Evolutionary conservation across 768 basidiomycete species (phyloP), one percentile per base, ranked within the genome.

Genomic region (Lentinula sp.): DNA sequence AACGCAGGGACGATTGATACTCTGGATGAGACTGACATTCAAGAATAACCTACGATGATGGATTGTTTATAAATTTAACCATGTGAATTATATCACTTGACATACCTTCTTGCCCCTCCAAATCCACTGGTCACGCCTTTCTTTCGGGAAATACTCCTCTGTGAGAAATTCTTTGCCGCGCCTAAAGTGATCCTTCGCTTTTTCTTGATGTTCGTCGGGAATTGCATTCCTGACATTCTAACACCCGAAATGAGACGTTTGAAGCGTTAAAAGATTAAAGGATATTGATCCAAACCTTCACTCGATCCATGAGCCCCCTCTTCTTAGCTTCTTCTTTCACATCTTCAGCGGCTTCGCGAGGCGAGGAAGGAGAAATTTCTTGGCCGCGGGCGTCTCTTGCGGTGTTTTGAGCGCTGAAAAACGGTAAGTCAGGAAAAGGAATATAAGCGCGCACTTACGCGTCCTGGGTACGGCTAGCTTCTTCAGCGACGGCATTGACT

Each of bases 1-100:
- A 93, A n/a, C 75, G 76, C 51, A 93, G 77, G 6, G 86, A 83
- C 61, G 86, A 85, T 66, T 94, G 91, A 73, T 97, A 98, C 70
- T 96, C 89, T 57, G 87, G 80, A 73, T 96, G 94, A 69, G 88
- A 87, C 74, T 97, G 95, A 70, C 92, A 95, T 69, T 98, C 95
- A 61, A 95, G 80, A 57, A 97, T 84, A 40, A 89, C 88, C 85
- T 87, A 59, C 9, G 37, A 8, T 8, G 2, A 49, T 3, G 15
- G 5, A 37, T 21, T 7, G 18, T 16, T 13, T n/a, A 48, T 28
- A 11, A 1, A 23, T 35, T 4, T 1, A 11, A 2, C 10, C 5
- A 8, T 43, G 1, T 11, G 10, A 34, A 7, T 5, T 53, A 32
- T 62, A n/a, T 32, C 2, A 37, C 64, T 64, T 32, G 11, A 15